These are phyloP conservation scores for Exsudoporus floridanus DNA, from an alignment of 1,284 basidiomycete species.

Conservation along the genomic window DNA sequence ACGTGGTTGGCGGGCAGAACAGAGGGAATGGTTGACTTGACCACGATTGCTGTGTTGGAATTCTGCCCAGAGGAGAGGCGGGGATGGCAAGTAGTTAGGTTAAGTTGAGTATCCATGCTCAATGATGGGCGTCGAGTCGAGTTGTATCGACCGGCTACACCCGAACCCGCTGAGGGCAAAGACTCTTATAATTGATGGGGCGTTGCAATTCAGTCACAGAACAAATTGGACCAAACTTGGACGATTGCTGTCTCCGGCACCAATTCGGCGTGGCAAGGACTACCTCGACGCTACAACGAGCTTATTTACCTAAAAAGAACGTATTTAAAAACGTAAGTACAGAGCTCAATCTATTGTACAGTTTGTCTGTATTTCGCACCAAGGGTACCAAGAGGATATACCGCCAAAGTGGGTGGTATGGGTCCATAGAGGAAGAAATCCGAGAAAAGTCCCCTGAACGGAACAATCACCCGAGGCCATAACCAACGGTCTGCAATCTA, in stretches of 20 bases:
- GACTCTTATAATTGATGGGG: no score
- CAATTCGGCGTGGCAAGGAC: background rate
- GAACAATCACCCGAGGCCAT: background rate
- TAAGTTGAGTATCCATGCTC: constrained; percentile 16
- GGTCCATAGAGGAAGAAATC: background rate
- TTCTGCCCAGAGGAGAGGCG: constrained; percentile 30
- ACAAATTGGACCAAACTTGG: background rate
- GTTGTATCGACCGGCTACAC: background rate
- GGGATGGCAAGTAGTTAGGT: constrained; percentile 36
- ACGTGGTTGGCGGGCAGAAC: constrained; percentile 47
- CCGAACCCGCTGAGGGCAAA: background rate
- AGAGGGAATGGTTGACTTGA: constrained; percentile 28
- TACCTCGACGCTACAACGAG: background rate
- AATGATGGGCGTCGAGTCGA: background rate
- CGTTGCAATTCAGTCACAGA: no score
- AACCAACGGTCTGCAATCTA: background rate
- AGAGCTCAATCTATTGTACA: background rate
- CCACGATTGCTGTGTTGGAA: constrained; percentile 21
- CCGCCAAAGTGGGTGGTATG: background rate
- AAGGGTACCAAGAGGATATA: background rate
- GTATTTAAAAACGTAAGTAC: background rate
- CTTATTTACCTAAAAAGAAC: background rate
- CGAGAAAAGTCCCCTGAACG: background rate
- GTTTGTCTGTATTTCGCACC: background rate
- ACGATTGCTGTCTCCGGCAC: background rate